Base-by-base conservation (phyloP, 257 asterid genomes). In the Solanum tarapatanum region DNA sequence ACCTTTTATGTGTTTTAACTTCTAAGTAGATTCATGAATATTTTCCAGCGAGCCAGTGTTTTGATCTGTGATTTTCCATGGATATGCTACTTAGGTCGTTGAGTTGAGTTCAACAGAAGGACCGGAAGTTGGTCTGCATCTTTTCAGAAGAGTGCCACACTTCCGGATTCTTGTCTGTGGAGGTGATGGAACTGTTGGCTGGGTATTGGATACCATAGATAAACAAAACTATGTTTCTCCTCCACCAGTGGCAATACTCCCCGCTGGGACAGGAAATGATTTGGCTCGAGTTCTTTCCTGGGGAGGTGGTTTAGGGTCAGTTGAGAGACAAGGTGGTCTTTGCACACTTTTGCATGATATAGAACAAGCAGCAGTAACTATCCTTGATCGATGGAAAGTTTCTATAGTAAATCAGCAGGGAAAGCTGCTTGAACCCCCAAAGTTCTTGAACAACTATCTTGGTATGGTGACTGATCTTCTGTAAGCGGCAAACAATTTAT, bases 241-340 rank as follows among this genome's bases (percentile, higher is more conserved):
- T 88, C 99, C 99, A n/a, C 99, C 99, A 13, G 95, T 97, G 89
- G 99, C 98, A 88, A 96, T 97, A 90, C 98, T 97, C 89, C 99
- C 99, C 48, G 98, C 99, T 3, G 99, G 99, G 90, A 97, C 99
- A 3, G 99, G 99, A 85, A 97, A 97, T 92, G 99, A 97, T 91
- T 92, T 97, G 93, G 98, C 99, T 87, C 94, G 99, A 84, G 99
- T 96, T 91, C 96, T 97, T 85, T 94, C 95, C 55, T 97, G 99
- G 99, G 99, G 99, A 28, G 98, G 91, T 87, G 99, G 99, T 88
- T 92, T 97, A 87, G 99, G 99, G 28, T 95, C 98, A 13, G 98
- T 97, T 88, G 97, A 97, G 93, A 97, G 99, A 93, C 99, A 95
- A 91, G 99, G 99, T 62, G 99, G 99, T 86, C 94, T 97, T 43